These are phyloP conservation scores for Yarrowia sp. DNA, from an alignment of 805 yeast genomes.

Conservation along the genomic window DNA sequence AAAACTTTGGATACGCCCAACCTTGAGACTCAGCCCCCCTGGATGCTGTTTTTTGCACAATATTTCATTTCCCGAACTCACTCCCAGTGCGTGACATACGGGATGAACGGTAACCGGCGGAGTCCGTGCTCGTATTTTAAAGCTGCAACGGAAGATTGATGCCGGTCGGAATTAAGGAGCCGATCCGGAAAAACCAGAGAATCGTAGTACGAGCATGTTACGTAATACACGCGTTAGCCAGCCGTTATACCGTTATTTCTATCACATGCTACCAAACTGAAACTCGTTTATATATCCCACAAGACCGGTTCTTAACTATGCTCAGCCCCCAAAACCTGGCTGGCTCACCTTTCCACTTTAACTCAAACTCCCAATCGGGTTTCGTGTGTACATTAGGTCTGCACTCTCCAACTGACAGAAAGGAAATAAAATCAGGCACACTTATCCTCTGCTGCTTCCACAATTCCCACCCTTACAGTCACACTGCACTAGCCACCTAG, in stretches of 20 bases:
- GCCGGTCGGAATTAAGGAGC: too few species aligned
- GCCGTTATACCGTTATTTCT: neutral
- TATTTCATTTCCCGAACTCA: neutral
- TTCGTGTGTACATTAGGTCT: neutral
- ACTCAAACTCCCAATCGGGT: slow-evolving; percentile 6
- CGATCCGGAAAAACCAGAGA: too few species aligned
- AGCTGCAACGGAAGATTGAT: neutral
- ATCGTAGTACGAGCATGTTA: too few species aligned
- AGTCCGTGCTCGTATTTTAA: slow-evolving; percentile 3
- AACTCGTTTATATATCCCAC: neutral
- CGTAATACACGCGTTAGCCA: too few species aligned
- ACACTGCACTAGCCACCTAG: too few species aligned
- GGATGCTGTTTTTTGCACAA: neutral
- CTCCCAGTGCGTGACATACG: neutral
- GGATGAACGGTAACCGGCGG: neutral
- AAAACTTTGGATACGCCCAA: neutral
- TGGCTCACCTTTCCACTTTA: slow-evolving; percentile 3
- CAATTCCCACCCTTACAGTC: too few species aligned
- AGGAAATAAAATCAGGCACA: neutral
- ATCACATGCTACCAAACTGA: neutral
- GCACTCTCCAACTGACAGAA: neutral
- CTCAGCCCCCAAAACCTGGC: slow-evolving; percentile 10
- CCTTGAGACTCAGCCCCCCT: neutral
- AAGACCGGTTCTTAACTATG: neutral
- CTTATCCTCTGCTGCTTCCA: too few species aligned